phyloP scores from a whole-genome alignment of 176 grass and related monocot genomes.

The Paspalum vaginatum region DNA sequence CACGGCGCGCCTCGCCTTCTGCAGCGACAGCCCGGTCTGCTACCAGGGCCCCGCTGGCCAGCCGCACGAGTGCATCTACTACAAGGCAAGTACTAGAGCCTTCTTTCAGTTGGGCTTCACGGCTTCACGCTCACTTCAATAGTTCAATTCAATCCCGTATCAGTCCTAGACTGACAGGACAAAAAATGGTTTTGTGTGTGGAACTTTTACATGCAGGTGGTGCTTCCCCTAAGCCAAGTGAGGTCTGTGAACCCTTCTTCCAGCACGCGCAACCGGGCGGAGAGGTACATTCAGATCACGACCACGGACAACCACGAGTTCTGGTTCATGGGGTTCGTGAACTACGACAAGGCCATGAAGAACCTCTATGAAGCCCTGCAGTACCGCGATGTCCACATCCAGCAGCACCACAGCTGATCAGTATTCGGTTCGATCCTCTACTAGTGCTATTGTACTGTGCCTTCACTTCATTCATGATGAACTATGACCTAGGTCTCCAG shows the following conservation, averaged over 20 bases:
- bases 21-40: constrained; percentile 74
- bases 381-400: background rate
- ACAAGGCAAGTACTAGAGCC: constrained; percentile 49
- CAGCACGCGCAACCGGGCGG: constrained; percentile 49
- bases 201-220: constrained; percentile 53
- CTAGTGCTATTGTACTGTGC: background rate
- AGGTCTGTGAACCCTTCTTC: constrained; percentile 65
- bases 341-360: constrained; percentile 80
- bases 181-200: background rate
- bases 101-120: background rate
- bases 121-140: background rate
- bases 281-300: constrained; percentile 79
- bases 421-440: background rate
- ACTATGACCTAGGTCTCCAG: background rate
- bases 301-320: constrained; percentile 73
- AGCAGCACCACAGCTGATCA: constrained; percentile 1
- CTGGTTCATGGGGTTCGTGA: constrained; percentile 96
- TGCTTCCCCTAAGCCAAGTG: constrained; percentile 62
- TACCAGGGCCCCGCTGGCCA: constrained; percentile 41
- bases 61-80: constrained; percentile 59
- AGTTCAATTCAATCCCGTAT: background rate
- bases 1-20: constrained; percentile 80
- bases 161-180: background rate
- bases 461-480: background rate
- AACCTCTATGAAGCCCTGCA: constrained; percentile 64